Evolutionary conservation across 2,329 filamentous ascomycete species (phyloP).

Genomic region (Phyllosticta ampelicida): DNA sequence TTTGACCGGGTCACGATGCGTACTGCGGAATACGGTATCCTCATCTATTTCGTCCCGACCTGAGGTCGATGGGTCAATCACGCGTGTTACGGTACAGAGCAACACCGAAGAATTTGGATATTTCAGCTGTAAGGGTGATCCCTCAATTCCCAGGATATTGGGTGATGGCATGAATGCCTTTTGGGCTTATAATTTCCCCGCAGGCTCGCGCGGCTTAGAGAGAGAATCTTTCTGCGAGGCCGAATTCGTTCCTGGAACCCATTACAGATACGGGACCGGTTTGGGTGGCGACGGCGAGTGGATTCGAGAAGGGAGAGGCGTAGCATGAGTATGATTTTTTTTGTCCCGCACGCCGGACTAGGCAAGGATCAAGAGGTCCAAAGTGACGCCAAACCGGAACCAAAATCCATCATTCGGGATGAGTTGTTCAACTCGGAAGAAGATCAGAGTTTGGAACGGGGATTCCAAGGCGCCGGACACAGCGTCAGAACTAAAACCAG

Average conservation of each 20-base stretch:
- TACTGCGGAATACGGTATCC: constrained; percentile 1
- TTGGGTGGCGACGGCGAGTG: neutral
- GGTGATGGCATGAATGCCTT: neutral
- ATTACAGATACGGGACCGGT: neutral
- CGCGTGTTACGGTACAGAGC: neutral
- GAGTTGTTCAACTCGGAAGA: too few relatives aligned
- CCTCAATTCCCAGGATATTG: neutral
- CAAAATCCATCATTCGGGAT: too few relatives aligned
- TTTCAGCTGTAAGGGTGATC: neutral
- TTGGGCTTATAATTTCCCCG: neutral
- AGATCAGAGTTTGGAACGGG: too few relatives aligned
- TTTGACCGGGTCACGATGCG: constrained; percentile 1
- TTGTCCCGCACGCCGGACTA: too few relatives aligned
- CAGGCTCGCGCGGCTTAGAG: neutral
- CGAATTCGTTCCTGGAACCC: neutral
- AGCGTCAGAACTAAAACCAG: too few relatives aligned
- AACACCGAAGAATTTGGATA: neutral
- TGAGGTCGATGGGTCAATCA: constrained; percentile 3
- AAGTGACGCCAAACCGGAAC: too few relatives aligned
- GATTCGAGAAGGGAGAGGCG: neutral
- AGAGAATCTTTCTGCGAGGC: neutral
- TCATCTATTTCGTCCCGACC: neutral
- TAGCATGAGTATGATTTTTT: neutral
- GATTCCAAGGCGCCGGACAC: too few relatives aligned
- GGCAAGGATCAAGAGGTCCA: too few relatives aligned